Conservation (phyloP, 495 filamentous ascomycete genomes). For the Viridothelium virens region DNA sequence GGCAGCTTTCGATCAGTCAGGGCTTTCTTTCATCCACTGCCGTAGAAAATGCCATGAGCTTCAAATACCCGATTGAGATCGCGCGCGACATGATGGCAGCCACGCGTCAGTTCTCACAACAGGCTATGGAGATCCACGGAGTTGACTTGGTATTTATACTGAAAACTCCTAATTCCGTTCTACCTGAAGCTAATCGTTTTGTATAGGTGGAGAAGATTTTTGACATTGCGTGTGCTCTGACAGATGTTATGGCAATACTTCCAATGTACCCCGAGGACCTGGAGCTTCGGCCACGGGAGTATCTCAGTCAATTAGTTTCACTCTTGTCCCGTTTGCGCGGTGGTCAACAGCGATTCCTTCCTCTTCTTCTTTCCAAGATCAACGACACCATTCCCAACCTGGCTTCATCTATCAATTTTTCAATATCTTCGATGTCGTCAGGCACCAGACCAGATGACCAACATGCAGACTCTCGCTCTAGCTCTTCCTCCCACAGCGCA, state of each 20-base stretch:
- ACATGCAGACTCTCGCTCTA: not conserved
- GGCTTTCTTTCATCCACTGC: conserved; percentile 45
- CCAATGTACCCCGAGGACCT: conserved; percentile 49
- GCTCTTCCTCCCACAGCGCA: not conserved
- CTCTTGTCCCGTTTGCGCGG: conserved; percentile 61
- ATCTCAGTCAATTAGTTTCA: conserved; percentile 60
- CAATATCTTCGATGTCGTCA: not conserved
- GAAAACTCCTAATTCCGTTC: not conserved
- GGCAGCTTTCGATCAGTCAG: conserved; percentile 57
- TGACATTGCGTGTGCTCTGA: conserved; percentile 63
- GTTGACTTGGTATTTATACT: conserved; percentile 55
- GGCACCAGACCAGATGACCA: not conserved
- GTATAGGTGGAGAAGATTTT: conserved; percentile 66
- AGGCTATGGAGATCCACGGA: conserved; percentile 66
- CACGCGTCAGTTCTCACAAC: conserved; percentile 53
- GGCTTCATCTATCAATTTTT: conserved; percentile 34
- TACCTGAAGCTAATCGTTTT: conserved; percentile 10
- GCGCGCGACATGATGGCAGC: conserved; percentile 59
- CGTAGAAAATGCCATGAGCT: conserved; percentile 52
- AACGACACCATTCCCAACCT: conserved; percentile 57
- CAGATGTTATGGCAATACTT: conserved; percentile 63
- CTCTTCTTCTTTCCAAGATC: conserved; percentile 61
- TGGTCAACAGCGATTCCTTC: conserved; percentile 62
- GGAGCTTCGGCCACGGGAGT: conserved; percentile 59
- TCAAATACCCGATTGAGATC: conserved; percentile 64